Evolutionary conservation across 2,329 filamentous ascomycete species (phyloP), one percentile per base, ranked within the genome.

Genomic region (Emericellopsis atlantica): DNA sequence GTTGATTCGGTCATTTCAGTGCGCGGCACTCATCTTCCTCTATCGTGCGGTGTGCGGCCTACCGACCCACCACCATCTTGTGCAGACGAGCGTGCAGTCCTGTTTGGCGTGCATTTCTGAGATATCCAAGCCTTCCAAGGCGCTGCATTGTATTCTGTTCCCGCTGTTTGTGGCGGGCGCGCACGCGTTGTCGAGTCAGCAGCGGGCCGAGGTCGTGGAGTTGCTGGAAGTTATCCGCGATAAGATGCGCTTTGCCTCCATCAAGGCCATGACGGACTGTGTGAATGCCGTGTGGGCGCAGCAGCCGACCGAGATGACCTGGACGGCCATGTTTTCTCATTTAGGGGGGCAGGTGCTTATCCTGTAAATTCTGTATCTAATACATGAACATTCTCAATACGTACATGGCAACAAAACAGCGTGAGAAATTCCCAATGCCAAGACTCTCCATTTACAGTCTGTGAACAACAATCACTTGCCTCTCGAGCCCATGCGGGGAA

Each of bases 31-130:
- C 6, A 60, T 67, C 6, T 66, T 64, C 42, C 49, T 66, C 2
- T 67, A 67, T 40, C 52, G 64, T 31, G 62, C 61, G 15, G 49
- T 67, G 4, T 65, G 62, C 40, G 55, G 59, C 1, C 49, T 67
- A 4, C 54, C 61, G 3, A 53, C 58, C 2, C 51, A 50, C 3
- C 62, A 67, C 42, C 52, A 50, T 3, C 49, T 65, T 0, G 63
- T 67, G 0, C 64, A 67, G 18, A 55, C 64, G 31, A 51, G 61
- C 22, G 58, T 63, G 0, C 50, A 55, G 5, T 53, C 54, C 1
- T 62, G 57, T 10, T 53, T 65, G 5, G 55, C 57, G 8, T 54
- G 59, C 10, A 57, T 62, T 14, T 55, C 58, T 5, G 60, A 61
- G 10, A 56, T 57, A 5, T 49, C 51, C 18, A 51, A 57, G 2